Evolutionary conservation across 345 rosid genomes (phyloP).

Genomic region (Diplotaxis tenuifolia): DNA sequence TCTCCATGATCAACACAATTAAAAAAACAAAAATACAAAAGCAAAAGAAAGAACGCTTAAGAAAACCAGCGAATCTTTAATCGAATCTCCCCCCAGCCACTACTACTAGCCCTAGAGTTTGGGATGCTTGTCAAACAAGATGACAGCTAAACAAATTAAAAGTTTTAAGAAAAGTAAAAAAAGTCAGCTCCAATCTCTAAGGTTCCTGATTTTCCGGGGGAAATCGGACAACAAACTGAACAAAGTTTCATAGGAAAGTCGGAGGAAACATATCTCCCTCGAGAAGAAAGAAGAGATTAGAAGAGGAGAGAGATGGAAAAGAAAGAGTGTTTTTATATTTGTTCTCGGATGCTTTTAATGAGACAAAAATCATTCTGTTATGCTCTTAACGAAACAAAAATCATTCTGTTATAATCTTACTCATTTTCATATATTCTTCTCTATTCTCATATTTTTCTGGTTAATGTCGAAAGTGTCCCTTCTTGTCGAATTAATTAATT

Average conservation of each 20-base stretch:
- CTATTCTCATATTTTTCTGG: no score
- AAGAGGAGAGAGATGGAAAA: not conserved
- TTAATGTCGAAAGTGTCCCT: no score
- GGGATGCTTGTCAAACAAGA: not conserved
- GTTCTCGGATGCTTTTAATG: no score
- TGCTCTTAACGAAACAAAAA: no score
- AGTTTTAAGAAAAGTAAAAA: not conserved
- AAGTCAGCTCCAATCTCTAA: constrained; percentile 6
- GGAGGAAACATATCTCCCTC: constrained; percentile 20
- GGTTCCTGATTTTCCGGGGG: constrained; percentile 26
- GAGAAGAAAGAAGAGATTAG: constrained; percentile 11
- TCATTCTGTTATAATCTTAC: no score
- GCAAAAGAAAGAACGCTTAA: constrained; percentile 5
- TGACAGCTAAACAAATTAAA: constrained; percentile 7
- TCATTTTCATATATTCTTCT: no score
- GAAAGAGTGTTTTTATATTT: not conserved
- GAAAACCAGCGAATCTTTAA: not conserved
- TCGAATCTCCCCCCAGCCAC: not conserved
- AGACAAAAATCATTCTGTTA: no score
- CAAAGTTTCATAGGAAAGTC: not conserved
- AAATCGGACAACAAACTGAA: not conserved
- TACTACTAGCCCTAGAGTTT: not conserved
- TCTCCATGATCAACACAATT: constrained; percentile 49
- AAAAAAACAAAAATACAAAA: not conserved
- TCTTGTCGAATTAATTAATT: no score